Evolutionary conservation across 768 basidiomycete species (phyloP).

Genomic region (Suillus alpinus): DNA sequence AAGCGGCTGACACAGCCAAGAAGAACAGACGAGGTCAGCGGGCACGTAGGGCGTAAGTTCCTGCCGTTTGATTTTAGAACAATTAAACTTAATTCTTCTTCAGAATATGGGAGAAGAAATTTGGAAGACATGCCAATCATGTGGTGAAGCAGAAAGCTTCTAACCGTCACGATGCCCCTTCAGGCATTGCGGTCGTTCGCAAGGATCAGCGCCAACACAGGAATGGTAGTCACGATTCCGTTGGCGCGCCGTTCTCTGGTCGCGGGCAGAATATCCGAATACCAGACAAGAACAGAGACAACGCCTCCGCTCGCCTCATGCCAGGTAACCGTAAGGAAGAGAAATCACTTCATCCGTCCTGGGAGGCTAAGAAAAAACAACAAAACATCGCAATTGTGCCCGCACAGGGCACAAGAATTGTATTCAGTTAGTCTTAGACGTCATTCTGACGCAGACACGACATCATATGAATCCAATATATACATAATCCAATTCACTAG

Average conservation of each 20-base stretch:
- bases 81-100: constrained; percentile 2
- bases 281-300: not conserved
- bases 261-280: not conserved
- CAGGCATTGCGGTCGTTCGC: constrained; percentile 5
- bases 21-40: constrained; percentile 93
- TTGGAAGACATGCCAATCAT: constrained; percentile 87
- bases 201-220: constrained; percentile 19
- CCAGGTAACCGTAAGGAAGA: constrained; percentile 9
- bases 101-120: constrained; percentile 99
- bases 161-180: constrained; percentile 5
- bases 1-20: constrained; percentile 51
- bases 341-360: constrained; percentile 81
- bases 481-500: not conserved
- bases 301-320: not conserved
- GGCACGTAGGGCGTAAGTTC: constrained; percentile 88
- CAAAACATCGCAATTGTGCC: constrained; percentile 64
- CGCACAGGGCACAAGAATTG: constrained; percentile 85
- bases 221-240: constrained; percentile 13
- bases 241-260: constrained; percentile 18
- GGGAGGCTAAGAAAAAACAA: constrained; percentile 88
- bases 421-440: constrained; percentile 33
- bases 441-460: not conserved
- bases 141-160: constrained; percentile 55
- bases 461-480: not conserved
- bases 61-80: not conserved